Evolutionary conservation across 495 filamentous ascomycete species (phyloP), one percentile per base, ranked within the genome.

Genomic region (Hamigera avellanea): DNA sequence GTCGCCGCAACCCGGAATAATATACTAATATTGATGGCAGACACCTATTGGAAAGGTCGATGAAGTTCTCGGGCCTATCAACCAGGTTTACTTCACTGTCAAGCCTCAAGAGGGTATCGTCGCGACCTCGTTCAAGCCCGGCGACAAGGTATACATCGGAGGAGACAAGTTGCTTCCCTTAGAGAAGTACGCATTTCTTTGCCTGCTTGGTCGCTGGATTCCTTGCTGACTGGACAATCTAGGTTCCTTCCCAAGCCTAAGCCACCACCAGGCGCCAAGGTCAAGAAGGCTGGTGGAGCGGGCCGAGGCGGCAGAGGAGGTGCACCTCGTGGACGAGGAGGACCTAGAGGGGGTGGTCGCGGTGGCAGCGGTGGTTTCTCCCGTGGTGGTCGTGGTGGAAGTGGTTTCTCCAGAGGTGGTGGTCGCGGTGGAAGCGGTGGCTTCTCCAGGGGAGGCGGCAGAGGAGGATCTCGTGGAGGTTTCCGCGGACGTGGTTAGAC

Each of bases 1-100:
- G n/a, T 14, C 4, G 25, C 25, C 6, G 12, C 12, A 12, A 12
- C 25, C 25, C 25, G n/a, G n/a, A n/a, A n/a, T n/a, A n/a, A n/a
- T 29, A 29, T 46, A 29, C 52, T 61, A 50, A 51, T 36, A 12
- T 26, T 33, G 23, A 8, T 32, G 8, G 35, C 46, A 75, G 71
- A 74, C 70, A 33, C 61, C 69, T 33, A 72, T 75, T 44, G 71
- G 71, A 34, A 74, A 74, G 55, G 65, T 75, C 39, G 71, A 75
- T 40, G 70, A 73, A 46, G 59, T 95, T 41, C 76, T 95, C 35
- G 87, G 87, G 26, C 85, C 89, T 35, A 80, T 98, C 57, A 95
- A 93, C 69, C 81, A 93, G 59, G 86, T 96, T 40, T 94, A 80
- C 69, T 98, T 98, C 76, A 96, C 91, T 41, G 76, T 98, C 59